Percentiles rank a stretch among this genome's conserved stretches.
These are phyloP conservation scores for Emmonsia crescens DNA, from an alignment of 2,329 filamentous ascomycete species.

Conservation along the genomic window DNA sequence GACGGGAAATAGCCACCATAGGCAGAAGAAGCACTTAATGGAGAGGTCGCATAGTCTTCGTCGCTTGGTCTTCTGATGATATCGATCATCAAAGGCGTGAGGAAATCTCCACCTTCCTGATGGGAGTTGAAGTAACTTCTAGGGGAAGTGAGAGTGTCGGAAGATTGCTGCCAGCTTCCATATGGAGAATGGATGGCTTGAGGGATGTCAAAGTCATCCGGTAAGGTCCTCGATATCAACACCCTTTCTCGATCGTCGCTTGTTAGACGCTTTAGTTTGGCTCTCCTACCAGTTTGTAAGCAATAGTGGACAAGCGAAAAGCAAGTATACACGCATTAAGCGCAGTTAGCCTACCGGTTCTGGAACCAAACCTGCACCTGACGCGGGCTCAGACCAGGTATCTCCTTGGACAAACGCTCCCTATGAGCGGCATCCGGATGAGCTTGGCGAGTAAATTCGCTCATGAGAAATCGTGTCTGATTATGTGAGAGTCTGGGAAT, in stretches of 20 bases:
- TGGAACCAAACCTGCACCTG: slow-evolving; percentile 99
- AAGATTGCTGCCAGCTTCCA: slow-evolving; percentile 32
- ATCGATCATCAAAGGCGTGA: slow-evolving; percentile 26
- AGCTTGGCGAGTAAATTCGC: slow-evolving; percentile 88
- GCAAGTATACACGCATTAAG: neutral
- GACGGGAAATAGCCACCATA: slow-evolving; percentile 27
- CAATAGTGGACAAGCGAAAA: neutral
- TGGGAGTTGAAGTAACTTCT: slow-evolving; percentile 30
- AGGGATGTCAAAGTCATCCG: slow-evolving; percentile 50
- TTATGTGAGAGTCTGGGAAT: slow-evolving; percentile 70
- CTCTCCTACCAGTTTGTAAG: slow-evolving; percentile 35
- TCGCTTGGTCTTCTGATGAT: slow-evolving; percentile 24
- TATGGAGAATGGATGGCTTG: slow-evolving; percentile 49
- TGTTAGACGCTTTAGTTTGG: slow-evolving; percentile 51
- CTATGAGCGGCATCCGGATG: slow-evolving; percentile 87
- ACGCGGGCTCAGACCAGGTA: slow-evolving; percentile 78
- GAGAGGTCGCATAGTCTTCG: slow-evolving; percentile 30
- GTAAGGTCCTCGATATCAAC: slow-evolving; percentile 49
- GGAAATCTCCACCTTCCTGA: slow-evolving; percentile 26
- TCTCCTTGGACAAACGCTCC: slow-evolving; percentile 76
- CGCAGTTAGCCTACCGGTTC: slow-evolving; percentile 58
- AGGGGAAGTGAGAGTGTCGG: slow-evolving; percentile 40
- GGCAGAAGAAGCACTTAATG: slow-evolving; percentile 26
- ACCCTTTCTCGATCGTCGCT: slow-evolving; percentile 52
- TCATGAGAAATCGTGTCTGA: slow-evolving; percentile 96